Evolutionary conservation across 2,329 filamentous ascomycete species (phyloP), one percentile per base, ranked within the genome.

Genomic region (Talaromyces atroroseus): DNA sequence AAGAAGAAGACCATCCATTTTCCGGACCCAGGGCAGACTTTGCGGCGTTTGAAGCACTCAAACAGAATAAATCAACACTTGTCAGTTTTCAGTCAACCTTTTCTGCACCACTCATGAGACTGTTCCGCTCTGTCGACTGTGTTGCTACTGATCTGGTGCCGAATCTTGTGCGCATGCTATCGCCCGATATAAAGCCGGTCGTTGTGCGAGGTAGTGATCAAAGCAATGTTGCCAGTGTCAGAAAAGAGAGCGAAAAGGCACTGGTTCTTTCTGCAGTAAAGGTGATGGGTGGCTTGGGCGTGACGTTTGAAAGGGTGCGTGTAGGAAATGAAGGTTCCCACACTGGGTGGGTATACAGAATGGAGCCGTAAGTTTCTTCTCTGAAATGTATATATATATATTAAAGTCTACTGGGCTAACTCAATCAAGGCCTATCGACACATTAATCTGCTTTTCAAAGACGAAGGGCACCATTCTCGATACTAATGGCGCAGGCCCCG

Each of bases 101-200:
- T 10, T 84, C 86, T 7, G 82, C 90, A 0, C 82, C 85, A 1
- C 75, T 97, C 47, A 79, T 85, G 59, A 83, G 92, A 12, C 81
- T 86, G 40, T 96, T 95, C 76, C 86, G 89, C 61, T 91, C 88
- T 58, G 79, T 84, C 0, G 87, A 90, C 64, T 85, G 88, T 61
- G 80, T 97, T 32, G 84, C 90, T 0, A 86, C 82, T 1, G 92
- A 96, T 59, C 84, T 96, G 24, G 77, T 96, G 34, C 94, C 94
- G 0, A 95, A 90, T 68, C 80, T 95, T 2, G 79, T 90, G 16
- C 86, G 88, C 38, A 88, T 99, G 70, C 79, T 99, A 20, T 87
- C 90, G 0, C 94, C 94, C 0, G 88, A 92, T 58, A 86, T 99
- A 46, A 96, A 94, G 68, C 94, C 94, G 0, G 89, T 97, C 2